phyloP scores from a whole-genome alignment of 768 basidiomycete genomes.

The Porphyrellus cyaneotinctus region DNA sequence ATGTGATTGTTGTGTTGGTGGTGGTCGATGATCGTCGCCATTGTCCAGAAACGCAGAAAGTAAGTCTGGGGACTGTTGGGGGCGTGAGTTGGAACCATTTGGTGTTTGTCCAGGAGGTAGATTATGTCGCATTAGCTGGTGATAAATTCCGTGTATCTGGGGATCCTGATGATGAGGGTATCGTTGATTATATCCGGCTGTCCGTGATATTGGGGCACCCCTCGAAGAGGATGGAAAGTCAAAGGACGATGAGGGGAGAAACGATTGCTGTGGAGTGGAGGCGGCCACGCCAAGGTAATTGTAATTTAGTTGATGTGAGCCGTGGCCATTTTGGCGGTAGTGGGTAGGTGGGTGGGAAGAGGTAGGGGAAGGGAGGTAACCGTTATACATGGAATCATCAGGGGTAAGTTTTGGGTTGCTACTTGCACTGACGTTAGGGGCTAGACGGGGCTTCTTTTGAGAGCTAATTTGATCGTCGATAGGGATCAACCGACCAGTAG shows the following conservation, averaged over 20 bases:
- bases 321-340: slow-evolving; percentile 28
- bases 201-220: slow-evolving; percentile 20
- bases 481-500: slow-evolving; percentile 31
- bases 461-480: slow-evolving; percentile 20
- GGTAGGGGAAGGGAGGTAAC: slow-evolving; percentile 32
- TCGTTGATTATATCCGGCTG: slow-evolving; percentile 24
- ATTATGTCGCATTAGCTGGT: slow-evolving; percentile 30
- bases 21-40: slow-evolving; percentile 25
- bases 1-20: slow-evolving; percentile 22
- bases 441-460: slow-evolving; percentile 33
- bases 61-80: slow-evolving; percentile 26
- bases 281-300: slow-evolving; percentile 20
- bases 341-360: slow-evolving; percentile 24
- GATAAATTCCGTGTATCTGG: slow-evolving; percentile 31
- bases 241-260: slow-evolving; percentile 24
- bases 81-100: slow-evolving; percentile 16
- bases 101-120: slow-evolving; percentile 17
- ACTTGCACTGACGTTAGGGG: slow-evolving; percentile 16
- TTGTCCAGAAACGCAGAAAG: slow-evolving; percentile 31
- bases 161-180: slow-evolving; percentile 30
- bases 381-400: slow-evolving; percentile 30
- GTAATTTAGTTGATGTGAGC: slow-evolving; percentile 27
- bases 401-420: slow-evolving; percentile 23
- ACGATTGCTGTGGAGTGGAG: slow-evolving; percentile 20
- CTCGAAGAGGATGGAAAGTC: slow-evolving; percentile 32